These are phyloP conservation scores for Boletus sp. DNA, from an alignment of 768 basidiomycete genomes.

Conservation along the genomic window DNA sequence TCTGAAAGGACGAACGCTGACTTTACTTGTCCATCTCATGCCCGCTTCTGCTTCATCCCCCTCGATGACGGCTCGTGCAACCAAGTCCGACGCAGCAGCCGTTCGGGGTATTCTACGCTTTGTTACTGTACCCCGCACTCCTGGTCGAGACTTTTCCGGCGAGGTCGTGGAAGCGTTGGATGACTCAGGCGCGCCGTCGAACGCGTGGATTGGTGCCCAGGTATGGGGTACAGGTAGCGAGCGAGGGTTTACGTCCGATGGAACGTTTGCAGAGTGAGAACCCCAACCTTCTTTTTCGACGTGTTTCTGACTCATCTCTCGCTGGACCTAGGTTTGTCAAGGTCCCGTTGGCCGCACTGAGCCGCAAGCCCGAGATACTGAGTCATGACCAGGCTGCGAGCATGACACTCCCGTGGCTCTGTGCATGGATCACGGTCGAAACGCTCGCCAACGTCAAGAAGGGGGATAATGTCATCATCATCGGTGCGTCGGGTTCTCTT, in stretches of 20 bases:
- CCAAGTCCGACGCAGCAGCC: conserved; percentile 32
- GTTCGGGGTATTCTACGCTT: conserved; percentile 29
- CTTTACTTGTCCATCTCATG: background rate
- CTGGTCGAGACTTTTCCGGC: conserved; percentile 35
- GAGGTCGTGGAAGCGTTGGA: conserved; percentile 35
- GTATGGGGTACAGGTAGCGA: conserved; percentile 37
- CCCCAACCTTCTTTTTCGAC: background rate
- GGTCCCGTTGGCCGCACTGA: conserved; percentile 29
- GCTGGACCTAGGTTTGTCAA: conserved; percentile 23
- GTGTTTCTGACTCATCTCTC: background rate
- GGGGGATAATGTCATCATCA: conserved; percentile 35
- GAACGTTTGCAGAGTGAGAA: conserved; percentile 36
- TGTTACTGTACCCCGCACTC: conserved; percentile 32
- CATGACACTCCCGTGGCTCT: conserved; percentile 35
- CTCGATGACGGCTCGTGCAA: background rate
- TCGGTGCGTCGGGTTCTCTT: conserved; percentile 16
- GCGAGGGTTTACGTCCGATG: conserved; percentile 33
- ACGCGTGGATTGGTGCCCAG: conserved; percentile 28
- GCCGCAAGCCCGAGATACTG: conserved; percentile 30
- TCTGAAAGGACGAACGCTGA: background rate
- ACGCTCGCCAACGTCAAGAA: conserved; percentile 33
- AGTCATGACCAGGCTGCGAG: conserved; percentile 30
- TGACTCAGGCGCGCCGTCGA: conserved; percentile 13
- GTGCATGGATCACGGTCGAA: conserved; percentile 38
- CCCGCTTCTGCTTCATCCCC: background rate